Percentiles rank a stretch among this genome's conserved stretches.
These are phyloP conservation scores for Carex scoparia DNA, from an alignment of 176 grass and related monocot genomes.

Conservation along the genomic window DNA sequence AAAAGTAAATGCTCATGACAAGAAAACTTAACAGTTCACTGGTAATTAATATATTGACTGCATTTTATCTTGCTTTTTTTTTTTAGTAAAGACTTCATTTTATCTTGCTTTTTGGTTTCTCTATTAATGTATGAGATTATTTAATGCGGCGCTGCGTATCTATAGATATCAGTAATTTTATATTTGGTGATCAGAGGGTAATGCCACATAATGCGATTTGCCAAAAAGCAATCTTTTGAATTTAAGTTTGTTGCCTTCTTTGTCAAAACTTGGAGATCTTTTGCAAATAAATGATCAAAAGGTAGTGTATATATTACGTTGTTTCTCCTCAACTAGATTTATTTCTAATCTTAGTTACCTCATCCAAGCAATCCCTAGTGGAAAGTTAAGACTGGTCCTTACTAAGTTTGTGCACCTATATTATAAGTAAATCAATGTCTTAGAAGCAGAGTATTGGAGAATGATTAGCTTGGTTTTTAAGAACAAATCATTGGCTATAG, in stretches of 20 bases:
- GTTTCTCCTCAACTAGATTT: neutral
- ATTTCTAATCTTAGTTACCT: slow-evolving; percentile 17
- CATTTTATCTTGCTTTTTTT: no score
- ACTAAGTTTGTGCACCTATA: neutral
- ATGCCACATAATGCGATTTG: neutral
- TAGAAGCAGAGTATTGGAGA: neutral
- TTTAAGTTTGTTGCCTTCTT: neutral
- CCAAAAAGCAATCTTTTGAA: neutral
- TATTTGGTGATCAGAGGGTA: neutral
- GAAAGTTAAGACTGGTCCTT: slow-evolving; percentile 6
- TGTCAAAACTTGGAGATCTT: slow-evolving; percentile 10
- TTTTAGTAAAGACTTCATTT: no score
- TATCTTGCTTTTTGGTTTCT: no score
- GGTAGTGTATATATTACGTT: slow-evolving; percentile 3
- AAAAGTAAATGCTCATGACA: neutral
- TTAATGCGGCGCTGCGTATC: neutral
- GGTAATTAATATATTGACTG: neutral
- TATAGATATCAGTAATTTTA: neutral
- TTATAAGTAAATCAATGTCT: slow-evolving; percentile 2
- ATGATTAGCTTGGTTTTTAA: neutral
- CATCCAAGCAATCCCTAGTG: slow-evolving; percentile 20
- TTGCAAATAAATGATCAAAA: neutral
- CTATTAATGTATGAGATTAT: neutral
- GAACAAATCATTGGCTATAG: neutral
- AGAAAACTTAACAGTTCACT: neutral